Evolutionary conservation across 305 asterid genomes (phyloP), one percentile per base, ranked within the genome.

Genomic region (Rubia tinctorum): DNA sequence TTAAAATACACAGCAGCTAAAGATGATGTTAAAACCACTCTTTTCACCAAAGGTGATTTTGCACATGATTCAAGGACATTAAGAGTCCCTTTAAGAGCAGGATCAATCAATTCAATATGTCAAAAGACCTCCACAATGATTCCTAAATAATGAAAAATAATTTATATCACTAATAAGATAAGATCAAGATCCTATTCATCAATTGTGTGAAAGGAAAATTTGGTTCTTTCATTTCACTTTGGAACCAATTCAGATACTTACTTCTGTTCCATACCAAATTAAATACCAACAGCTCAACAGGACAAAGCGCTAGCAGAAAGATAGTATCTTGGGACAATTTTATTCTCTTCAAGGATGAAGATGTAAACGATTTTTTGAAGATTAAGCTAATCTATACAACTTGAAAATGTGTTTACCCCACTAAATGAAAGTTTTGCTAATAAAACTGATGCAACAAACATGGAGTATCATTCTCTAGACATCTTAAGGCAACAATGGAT

Each of bases 51-150:
- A 13, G 89, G 75, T 6, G 84, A 51, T 77, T 79, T 86, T 0
- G 88, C 88, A 71, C 86, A 84, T 39, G 93, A 84, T 20, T 69
- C 82, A 30, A 88, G 93, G 39, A 88, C 93, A 53, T 88, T 88
- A 65, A 86, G 89, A 4, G 93, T 88, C 71, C 93, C 93, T 73
- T 77, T 86, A 40, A 88, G 25, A 37, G 92, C 88, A 71, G 92
- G 92, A 63, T 86, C 90, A 68, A 88, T 80, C 80, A 88, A 30
- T 69, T 88, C 92, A 10, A 80, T 77, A 89, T 86, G 88, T 58
- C 65, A 47, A 61, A 63, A 62, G 15, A 65, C 67, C 30, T 30
- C 25, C 60, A 11, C 1, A 25, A 15, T 13, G 68, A 60, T 58
- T 42, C 2, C 4, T 17, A 67, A 1, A 25, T 30, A 9, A 12